Conservation (phyloP, 148 eudicot species). For the Nepenthes mirabilis region DNA sequence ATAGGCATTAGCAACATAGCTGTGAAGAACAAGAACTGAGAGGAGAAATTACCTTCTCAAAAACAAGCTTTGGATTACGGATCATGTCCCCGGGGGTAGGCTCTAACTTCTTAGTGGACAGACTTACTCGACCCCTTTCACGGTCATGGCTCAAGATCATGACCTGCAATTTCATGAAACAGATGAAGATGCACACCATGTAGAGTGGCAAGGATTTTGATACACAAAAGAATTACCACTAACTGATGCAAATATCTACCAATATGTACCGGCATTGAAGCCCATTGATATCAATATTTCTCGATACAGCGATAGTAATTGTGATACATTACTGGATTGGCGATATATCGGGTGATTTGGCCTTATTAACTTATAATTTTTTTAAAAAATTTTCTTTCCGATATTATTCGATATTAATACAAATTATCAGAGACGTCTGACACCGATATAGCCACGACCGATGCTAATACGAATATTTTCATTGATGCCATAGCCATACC, state of each 20-base stretch:
- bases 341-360: too few relatives aligned
- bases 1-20: not conserved
- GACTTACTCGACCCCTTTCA: constrained; percentile 94
- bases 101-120: constrained; percentile 94
- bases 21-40: not conserved
- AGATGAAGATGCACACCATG: not conserved
- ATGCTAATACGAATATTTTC: too few relatives aligned
- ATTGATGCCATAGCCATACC: constrained; percentile 25
- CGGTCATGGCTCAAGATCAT: constrained; percentile 97
- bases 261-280: too few relatives aligned
- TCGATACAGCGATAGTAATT: too few relatives aligned
- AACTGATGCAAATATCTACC: too few relatives aligned
- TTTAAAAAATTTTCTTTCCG: too few relatives aligned
- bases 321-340: too few relatives aligned
- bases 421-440: too few relatives aligned
- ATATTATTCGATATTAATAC: too few relatives aligned
- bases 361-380: too few relatives aligned
- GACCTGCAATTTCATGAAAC: constrained; percentile 37
- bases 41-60: constrained; percentile 63
- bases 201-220: not conserved
- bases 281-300: too few relatives aligned
- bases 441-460: too few relatives aligned
- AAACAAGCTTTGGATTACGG: constrained; percentile 92
- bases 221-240: not conserved
- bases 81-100: constrained; percentile 99